phyloP scores from a whole-genome alignment of 1,139 yeast species.

The Diutina scorzettiae region DNA sequence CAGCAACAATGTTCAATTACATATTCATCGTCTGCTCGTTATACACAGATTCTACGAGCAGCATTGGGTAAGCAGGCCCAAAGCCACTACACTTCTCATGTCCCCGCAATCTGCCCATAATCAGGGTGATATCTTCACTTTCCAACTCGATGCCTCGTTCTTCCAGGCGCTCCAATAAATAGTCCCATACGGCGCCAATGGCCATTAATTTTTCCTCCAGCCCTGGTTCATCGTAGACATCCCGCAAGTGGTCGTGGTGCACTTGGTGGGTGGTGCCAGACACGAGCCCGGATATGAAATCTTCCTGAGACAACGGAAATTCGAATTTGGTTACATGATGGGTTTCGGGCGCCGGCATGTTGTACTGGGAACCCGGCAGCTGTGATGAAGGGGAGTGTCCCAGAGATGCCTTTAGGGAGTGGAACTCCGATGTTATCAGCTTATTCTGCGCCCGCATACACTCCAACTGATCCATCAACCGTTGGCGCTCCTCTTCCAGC shows the following conservation, averaged over 20 bases:
- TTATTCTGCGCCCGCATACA: slow-evolving; percentile 47
- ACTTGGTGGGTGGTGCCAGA: slow-evolving; percentile 17
- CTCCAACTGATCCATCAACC: slow-evolving; percentile 42
- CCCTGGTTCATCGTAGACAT: slow-evolving; percentile 22
- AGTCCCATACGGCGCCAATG: slow-evolving; percentile 78
- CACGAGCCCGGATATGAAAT: slow-evolving; percentile 20
- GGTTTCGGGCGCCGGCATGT: background rate
- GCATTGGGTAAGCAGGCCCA: slow-evolving; percentile 68
- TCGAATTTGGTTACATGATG: slow-evolving; percentile 13
- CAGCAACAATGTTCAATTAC: no score
- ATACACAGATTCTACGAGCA: slow-evolving; percentile 25
- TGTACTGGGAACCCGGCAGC: background rate
- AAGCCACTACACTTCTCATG: slow-evolving; percentile 67
- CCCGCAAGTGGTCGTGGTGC: background rate
- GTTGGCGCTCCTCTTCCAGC: slow-evolving; percentile 48
- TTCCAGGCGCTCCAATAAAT: slow-evolving; percentile 37
- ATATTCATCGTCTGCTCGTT: background rate
- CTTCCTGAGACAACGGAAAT: slow-evolving; percentile 27
- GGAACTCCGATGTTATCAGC: slow-evolving; percentile 17
- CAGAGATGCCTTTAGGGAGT: slow-evolving; percentile 11
- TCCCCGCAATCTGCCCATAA: slow-evolving; percentile 52
- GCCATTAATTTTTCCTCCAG: slow-evolving; percentile 37
- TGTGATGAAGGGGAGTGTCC: background rate
- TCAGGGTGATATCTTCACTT: slow-evolving; percentile 41
- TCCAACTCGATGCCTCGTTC: slow-evolving; percentile 30